phyloP scores from a whole-genome alignment of 495 filamentous ascomycete species.

The Pseudomonodictys pantanalensis region DNA sequence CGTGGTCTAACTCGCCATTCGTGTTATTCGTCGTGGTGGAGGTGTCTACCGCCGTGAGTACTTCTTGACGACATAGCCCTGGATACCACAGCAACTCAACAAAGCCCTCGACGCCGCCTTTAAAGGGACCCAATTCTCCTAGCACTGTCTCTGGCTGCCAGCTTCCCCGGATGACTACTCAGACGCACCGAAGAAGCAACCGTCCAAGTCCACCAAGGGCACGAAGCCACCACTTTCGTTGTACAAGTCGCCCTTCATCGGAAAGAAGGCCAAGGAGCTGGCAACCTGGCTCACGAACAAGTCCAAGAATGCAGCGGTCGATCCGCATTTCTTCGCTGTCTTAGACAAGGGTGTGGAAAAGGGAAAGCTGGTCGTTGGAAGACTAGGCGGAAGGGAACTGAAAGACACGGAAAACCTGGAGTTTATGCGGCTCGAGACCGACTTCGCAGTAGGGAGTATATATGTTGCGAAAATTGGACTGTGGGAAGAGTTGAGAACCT shows the following conservation, averaged over 20 bases:
- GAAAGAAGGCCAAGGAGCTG: background rate
- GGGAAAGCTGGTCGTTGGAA: background rate
- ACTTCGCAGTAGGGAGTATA: background rate
- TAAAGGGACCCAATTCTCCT: background rate
- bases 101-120: background rate
- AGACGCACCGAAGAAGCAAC: background rate
- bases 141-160: background rate
- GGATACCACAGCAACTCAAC: constrained; percentile 2
- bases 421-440: background rate
- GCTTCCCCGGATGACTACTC: background rate
- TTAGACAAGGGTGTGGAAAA: constrained; percentile 1
- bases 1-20: background rate
- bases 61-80: background rate
- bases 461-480: background rate
- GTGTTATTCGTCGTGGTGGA: background rate
- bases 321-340: constrained; percentile 3
- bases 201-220: background rate
- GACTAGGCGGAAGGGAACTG: background rate
- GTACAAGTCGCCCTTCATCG: constrained; percentile 4
- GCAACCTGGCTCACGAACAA: background rate
- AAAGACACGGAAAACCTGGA: background rate
- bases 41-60: constrained; percentile 2
- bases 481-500: background rate
- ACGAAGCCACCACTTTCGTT: constrained; percentile 2
- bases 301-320: background rate